Evolutionary conservation across 768 basidiomycete genomes (phyloP).

Genomic region (Stropharia rugosoannulata): DNA sequence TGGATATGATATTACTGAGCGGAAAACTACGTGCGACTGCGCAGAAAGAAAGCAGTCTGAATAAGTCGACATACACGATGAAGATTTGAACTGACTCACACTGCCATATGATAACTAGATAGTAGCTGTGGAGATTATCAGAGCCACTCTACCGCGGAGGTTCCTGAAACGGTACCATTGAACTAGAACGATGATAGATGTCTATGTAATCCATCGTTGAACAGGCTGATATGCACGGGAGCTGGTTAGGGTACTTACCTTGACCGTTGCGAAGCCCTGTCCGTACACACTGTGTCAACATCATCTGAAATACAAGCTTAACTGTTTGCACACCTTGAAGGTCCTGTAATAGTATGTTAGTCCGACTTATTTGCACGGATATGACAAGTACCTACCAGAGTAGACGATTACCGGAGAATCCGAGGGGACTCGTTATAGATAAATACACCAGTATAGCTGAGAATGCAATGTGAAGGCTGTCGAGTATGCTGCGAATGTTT

Average conservation of each 20-base stretch:
- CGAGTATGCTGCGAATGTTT: neutral
- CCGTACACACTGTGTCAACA: neutral
- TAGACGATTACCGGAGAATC: neutral
- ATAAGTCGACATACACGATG: neutral
- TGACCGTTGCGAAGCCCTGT: conserved; percentile 5
- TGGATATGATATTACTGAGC: neutral
- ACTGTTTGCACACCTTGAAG: conserved; percentile 1
- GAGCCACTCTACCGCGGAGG: neutral
- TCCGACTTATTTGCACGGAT: too few relatives aligned
- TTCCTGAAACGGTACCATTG: neutral
- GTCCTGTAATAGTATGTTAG: neutral
- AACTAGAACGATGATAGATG: conserved; percentile 2
- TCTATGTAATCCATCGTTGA: neutral
- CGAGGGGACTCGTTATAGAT: neutral
- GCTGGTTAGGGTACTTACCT: neutral
- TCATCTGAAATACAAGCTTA: neutral
- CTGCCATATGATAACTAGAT: conserved; percentile 5
- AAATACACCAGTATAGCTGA: conserved; percentile 6
- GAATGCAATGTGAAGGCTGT: conserved; percentile 2
- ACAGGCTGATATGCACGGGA: neutral
- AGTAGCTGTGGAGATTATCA: neutral
- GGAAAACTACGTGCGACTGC: neutral
- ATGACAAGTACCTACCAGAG: neutral
- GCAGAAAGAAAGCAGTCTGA: neutral
- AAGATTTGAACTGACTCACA: neutral